phyloP scores from a whole-genome alignment of 2,329 filamentous ascomycete genomes.

The Aphanoascus verrucosus region DNA sequence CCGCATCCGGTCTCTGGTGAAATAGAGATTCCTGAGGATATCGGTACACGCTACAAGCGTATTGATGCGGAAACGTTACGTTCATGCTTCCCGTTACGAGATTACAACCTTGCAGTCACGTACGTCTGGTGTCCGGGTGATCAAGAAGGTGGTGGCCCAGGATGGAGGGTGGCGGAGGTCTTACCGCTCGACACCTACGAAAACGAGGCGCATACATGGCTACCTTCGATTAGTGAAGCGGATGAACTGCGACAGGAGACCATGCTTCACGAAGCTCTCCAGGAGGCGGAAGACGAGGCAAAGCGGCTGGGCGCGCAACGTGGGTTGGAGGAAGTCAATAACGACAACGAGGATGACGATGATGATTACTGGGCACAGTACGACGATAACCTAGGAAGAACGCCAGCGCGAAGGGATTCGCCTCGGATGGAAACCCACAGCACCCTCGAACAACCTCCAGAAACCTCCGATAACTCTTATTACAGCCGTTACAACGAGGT shows the following conservation, averaged over 20 bases:
- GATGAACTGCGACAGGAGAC: constrained; percentile 37
- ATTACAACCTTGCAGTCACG: constrained; percentile 45
- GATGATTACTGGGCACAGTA: constrained; percentile 57
- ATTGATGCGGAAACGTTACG: constrained; percentile 54
- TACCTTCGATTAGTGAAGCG: constrained; percentile 44
- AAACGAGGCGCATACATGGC: constrained; percentile 45
- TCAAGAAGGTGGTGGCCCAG: constrained; percentile 41
- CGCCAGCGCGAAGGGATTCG: constrained; percentile 36
- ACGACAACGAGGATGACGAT: constrained; percentile 46
- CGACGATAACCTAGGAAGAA: constrained; percentile 45
- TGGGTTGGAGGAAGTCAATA: constrained; percentile 15
- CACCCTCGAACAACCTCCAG: constrained; percentile 25
- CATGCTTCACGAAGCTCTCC: constrained; percentile 29
- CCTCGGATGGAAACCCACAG: constrained; percentile 22
- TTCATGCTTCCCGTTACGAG: constrained; percentile 42
- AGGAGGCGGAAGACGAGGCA: constrained; percentile 19
- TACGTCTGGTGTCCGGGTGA: constrained; percentile 54
- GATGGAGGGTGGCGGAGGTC: constrained; percentile 52
- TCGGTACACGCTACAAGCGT: constrained; percentile 46
- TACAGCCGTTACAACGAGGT: constrained; percentile 53
- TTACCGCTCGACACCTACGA: constrained; percentile 41
- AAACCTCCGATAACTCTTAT: constrained; percentile 46
- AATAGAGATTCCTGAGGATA: constrained; percentile 50
- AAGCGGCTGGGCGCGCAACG: constrained; percentile 13
- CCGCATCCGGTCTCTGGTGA: constrained; percentile 56